These are phyloP conservation scores for Verticillium isaacii DNA, from an alignment of 2,329 filamentous ascomycete species.

Conservation along the genomic window DNA sequence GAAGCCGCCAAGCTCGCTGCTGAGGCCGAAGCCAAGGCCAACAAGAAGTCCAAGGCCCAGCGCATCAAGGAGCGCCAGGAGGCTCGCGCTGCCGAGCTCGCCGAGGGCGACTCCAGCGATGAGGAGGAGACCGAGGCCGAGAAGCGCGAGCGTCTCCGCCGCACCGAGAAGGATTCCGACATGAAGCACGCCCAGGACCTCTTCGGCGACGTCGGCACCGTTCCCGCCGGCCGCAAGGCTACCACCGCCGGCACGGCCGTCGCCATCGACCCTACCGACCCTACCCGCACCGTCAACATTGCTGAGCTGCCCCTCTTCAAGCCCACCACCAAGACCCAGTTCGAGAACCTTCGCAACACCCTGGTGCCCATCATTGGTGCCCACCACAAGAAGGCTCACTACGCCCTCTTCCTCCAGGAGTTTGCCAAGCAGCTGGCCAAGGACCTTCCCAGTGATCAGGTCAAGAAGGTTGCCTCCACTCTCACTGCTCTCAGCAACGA, in stretches of 20 bases:
- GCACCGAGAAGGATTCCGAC: constrained; percentile 82
- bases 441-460: constrained; percentile 85
- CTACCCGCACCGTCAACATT: constrained; percentile 76
- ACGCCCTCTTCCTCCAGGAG: constrained; percentile 84
- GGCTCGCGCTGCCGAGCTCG: constrained; percentile 48
- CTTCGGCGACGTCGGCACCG: constrained; percentile 66
- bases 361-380: constrained; percentile 72
- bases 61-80: constrained; percentile 77
- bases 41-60: constrained; percentile 84
- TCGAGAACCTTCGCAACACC: constrained; percentile 71
- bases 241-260: constrained; percentile 62
- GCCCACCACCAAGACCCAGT: constrained; percentile 81
- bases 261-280: constrained; percentile 66
- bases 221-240: constrained; percentile 61
- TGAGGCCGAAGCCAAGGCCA: constrained; percentile 79
- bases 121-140: constrained; percentile 71
- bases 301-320: constrained; percentile 79
- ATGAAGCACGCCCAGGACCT: constrained; percentile 87
- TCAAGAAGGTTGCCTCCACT: constrained; percentile 89
- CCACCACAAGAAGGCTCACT: constrained; percentile 85
- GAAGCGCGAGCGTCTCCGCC: constrained; percentile 68
- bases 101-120: constrained; percentile 53
- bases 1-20: constrained; percentile 84
- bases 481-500: constrained; percentile 92
- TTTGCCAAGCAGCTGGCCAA: constrained; percentile 83